phyloP scores from a whole-genome alignment of 2,329 filamentous ascomycete species.

The Didymella lethalis region DNA sequence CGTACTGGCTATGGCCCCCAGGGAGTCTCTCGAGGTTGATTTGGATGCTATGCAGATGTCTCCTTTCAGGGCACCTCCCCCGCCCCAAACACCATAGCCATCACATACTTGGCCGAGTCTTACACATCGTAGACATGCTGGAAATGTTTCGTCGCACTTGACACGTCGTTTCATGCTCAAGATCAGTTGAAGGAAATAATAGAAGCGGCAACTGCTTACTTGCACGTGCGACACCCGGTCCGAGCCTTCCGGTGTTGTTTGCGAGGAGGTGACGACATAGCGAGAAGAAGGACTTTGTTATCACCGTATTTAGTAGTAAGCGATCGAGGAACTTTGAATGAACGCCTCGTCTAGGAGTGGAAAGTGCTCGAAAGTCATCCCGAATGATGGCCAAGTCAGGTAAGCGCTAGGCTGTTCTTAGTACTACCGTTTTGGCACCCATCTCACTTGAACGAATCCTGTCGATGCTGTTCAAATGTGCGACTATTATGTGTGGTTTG shows the following conservation, averaged over 20 bases:
- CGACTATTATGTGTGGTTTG: not conserved
- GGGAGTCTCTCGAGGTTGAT: not conserved
- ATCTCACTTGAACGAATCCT: not conserved
- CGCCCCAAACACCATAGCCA: constrained; percentile 56
- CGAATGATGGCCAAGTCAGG: not conserved
- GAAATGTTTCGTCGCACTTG: constrained; percentile 51
- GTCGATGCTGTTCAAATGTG: not conserved
- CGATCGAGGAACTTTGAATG: not conserved
- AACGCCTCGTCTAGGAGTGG: not conserved
- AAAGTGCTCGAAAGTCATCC: not conserved
- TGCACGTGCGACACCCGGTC: constrained; percentile 36
- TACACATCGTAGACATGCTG: constrained; percentile 49
- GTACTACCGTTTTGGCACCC: not conserved
- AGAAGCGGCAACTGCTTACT: constrained; percentile 25
- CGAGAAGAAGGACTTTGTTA: not conserved
- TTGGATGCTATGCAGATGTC: not conserved
- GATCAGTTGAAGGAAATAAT: not conserved
- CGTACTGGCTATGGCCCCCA: not conserved
- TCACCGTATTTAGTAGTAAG: not conserved
- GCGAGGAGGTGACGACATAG: constrained; percentile 1
- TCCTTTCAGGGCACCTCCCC: constrained; percentile 37
- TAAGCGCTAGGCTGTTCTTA: constrained; percentile 9
- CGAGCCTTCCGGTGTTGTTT: constrained; percentile 15
- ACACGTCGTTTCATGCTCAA: constrained; percentile 34
- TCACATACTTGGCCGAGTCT: constrained; percentile 52